A percentile compares a stretch with the other conserved stretches of the same genome.
phyloP scores from a whole-genome alignment of 2,329 filamentous ascomycete genomes.

The Penicillium griseofulvum region DNA sequence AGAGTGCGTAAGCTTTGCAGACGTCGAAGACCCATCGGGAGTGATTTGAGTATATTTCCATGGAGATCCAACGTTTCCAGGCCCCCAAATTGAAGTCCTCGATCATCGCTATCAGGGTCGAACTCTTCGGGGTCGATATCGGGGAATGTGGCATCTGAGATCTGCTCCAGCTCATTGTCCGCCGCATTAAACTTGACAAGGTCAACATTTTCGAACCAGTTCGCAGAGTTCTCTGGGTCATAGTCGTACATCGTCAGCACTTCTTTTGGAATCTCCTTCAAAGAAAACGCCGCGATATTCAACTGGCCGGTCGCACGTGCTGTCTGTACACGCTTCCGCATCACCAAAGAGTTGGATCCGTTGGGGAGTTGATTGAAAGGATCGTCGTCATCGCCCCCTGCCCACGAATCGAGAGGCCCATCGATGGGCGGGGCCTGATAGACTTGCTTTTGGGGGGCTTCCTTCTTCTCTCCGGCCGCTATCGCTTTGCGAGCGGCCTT shows the following conservation, averaged over 20 bases:
- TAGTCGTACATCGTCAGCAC: slow-evolving; percentile 89
- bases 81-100: slow-evolving; percentile 75
- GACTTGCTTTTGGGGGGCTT: background rate
- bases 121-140: slow-evolving; percentile 60
- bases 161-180: slow-evolving; percentile 77
- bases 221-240: slow-evolving; percentile 61
- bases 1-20: slow-evolving; percentile 73
- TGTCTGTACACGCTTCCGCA: slow-evolving; percentile 68
- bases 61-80: slow-evolving; percentile 82
- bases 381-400: slow-evolving; percentile 43
- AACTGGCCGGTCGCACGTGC: slow-evolving; percentile 76
- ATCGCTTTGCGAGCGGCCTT: slow-evolving; percentile 72
- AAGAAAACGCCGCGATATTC: slow-evolving; percentile 80
- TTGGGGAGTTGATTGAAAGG: slow-evolving; percentile 62
- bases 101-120: slow-evolving; percentile 63
- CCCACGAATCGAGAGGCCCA: slow-evolving; percentile 42
- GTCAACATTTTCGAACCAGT: slow-evolving; percentile 92
- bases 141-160: slow-evolving; percentile 76
- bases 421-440: slow-evolving; percentile 20
- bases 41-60: slow-evolving; percentile 69
- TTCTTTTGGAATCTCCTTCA: slow-evolving; percentile 76
- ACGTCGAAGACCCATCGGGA: slow-evolving; percentile 74
- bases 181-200: slow-evolving; percentile 79
- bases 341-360: slow-evolving; percentile 61
- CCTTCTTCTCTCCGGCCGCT: slow-evolving; percentile 27